Percentiles rank a stretch among this genome's conserved stretches.
Evolutionary conservation across 768 basidiomycete species (phyloP).

Genomic region (Glaciozyma antarctica): DNA sequence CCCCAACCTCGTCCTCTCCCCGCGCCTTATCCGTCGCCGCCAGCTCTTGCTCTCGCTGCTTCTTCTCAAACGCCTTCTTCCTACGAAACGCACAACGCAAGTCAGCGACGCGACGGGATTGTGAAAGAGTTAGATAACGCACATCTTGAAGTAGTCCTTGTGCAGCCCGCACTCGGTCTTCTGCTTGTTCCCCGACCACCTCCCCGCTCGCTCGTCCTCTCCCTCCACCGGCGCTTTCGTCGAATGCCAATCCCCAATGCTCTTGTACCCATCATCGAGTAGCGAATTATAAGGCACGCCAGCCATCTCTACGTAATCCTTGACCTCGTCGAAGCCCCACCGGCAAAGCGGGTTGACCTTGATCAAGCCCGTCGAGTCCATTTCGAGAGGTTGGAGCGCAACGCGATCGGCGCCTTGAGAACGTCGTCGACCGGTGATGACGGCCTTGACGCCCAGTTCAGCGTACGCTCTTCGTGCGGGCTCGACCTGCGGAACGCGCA

Average conservation of each 20-base stretch:
- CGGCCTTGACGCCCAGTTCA: constrained; percentile 63
- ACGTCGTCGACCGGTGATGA: constrained; percentile 89
- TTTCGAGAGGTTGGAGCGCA: constrained; percentile 70
- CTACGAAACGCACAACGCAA: constrained; percentile 5
- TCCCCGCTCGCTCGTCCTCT: constrained; percentile 67
- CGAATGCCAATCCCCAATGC: constrained; percentile 96
- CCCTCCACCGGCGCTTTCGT: constrained; percentile 47
- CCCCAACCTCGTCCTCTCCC: constrained; percentile 29
- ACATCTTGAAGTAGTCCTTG: constrained; percentile 64
- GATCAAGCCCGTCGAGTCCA: constrained; percentile 77
- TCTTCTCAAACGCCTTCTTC: constrained; percentile 44
- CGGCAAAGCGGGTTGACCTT: constrained; percentile 89
- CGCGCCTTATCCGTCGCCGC: constrained; percentile 19
- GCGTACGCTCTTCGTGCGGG: constrained; percentile 82
- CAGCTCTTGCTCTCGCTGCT: constrained; percentile 38
- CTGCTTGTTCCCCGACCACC: constrained; percentile 70
- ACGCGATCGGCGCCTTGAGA: constrained; percentile 89
- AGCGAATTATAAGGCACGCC: constrained; percentile 79
- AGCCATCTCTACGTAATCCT: constrained; percentile 72
- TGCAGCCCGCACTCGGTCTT: constrained; percentile 97
- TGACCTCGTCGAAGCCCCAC: constrained; percentile 76
- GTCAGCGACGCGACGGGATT: background rate
- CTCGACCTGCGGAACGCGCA: constrained; percentile 63
- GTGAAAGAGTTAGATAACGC: background rate
- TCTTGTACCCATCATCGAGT: constrained; percentile 82